Conservation (phyloP, 1,284 basidiomycete species). For the Papiliotrema fonsecae region DNA sequence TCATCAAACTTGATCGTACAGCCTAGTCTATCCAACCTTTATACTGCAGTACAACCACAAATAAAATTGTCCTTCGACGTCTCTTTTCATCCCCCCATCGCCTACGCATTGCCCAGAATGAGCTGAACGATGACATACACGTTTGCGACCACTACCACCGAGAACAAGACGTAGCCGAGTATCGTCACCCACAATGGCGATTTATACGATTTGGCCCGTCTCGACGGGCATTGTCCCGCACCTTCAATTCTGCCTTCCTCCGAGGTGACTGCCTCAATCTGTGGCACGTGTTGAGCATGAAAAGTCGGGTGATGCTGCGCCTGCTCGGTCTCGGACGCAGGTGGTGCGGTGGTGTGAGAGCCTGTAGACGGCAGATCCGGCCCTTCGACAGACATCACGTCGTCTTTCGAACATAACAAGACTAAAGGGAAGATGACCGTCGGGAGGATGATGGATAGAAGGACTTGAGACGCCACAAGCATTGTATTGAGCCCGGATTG, state of each 20-base stretch:
- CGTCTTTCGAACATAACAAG: conserved; percentile 64
- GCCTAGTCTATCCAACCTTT: too few relatives aligned
- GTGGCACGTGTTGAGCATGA: neutral
- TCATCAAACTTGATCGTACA: too few relatives aligned
- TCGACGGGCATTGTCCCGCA: conserved; percentile 2
- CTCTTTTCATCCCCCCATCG: too few relatives aligned
- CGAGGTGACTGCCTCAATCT: neutral
- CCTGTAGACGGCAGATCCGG: conserved; percentile 15
- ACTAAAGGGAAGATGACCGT: conserved; percentile 78
- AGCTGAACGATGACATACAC: conserved; percentile 45
- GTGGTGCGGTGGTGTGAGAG: neutral
- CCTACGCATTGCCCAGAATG: conserved; percentile 24
- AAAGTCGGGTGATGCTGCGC: neutral
- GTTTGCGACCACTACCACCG: conserved; percentile 64
- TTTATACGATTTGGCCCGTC: conserved; percentile 50
- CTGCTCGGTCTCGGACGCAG: neutral
- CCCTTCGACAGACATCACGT: conserved; percentile 62
- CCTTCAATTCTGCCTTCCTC: neutral
- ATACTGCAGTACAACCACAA: too few relatives aligned
- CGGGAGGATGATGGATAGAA: conserved; percentile 80
- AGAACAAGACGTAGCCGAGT: conserved; percentile 61
- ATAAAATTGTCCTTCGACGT: too few relatives aligned
- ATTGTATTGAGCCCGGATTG: conserved; percentile 70
- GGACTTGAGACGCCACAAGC: conserved; percentile 82
- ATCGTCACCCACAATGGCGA: conserved; percentile 56